These are phyloP conservation scores for Acidomyces sp. DNA, from an alignment of 495 filamentous ascomycete genomes.

Conservation along the genomic window DNA sequence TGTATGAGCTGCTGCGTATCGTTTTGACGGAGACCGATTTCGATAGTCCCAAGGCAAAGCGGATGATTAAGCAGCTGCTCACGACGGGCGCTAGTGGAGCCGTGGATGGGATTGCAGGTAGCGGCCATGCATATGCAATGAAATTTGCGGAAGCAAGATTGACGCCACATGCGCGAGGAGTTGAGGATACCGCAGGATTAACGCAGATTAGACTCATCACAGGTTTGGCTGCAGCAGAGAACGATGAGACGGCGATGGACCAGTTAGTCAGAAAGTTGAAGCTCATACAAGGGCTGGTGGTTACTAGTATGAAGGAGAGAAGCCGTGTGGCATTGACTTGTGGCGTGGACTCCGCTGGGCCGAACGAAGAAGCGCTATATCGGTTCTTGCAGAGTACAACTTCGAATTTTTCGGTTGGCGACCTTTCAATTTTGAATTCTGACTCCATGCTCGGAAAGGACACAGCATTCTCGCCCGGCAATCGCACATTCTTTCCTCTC, in stretches of 20 bases:
- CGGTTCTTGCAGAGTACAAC: constrained; percentile 52
- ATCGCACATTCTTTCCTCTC: constrained; percentile 79
- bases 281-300: constrained; percentile 65
- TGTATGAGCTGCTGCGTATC: constrained; percentile 75
- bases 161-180: constrained; percentile 51
- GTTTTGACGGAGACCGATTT: constrained; percentile 82
- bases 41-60: constrained; percentile 62
- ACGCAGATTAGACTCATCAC: constrained; percentile 82
- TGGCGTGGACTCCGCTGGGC: constrained; percentile 49
- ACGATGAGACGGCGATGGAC: constrained; percentile 40
- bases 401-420: too few species aligned
- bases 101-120: constrained; percentile 77
- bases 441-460: neutral
- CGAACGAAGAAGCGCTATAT: constrained; percentile 60
- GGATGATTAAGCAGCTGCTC: constrained; percentile 71
- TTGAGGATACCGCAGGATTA: constrained; percentile 72
- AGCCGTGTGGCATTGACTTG: constrained; percentile 76
- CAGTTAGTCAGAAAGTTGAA: constrained; percentile 79
- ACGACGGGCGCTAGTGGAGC: constrained; percentile 76
- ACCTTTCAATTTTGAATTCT: constrained; percentile 31
- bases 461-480: constrained; percentile 23
- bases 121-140: constrained; percentile 73
- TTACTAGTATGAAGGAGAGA: constrained; percentile 37
- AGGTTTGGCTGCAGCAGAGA: constrained; percentile 40
- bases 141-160: constrained; percentile 70